Base-by-base conservation (phyloP, 768 basidiomycete species). In the Paxillus involutus region DNA sequence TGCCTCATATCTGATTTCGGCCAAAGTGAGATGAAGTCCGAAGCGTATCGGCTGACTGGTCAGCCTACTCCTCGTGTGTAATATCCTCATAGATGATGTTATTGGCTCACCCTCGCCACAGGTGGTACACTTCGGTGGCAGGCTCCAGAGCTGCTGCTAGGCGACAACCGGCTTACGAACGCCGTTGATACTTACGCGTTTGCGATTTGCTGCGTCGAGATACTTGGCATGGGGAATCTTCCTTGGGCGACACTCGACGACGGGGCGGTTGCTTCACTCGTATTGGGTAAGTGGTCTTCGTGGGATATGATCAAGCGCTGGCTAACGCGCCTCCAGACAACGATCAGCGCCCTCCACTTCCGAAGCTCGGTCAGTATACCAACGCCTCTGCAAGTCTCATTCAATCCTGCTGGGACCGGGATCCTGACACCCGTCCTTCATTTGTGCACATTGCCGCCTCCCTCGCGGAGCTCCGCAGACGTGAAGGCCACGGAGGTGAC, bases 1-100 rank as follows among this genome's bases (percentile, higher is more conserved):
- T 92, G 89, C 54, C 77, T 92, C 39, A 83, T 94, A 40, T 83
- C 88, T 29, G 90, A 93, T 64, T 94, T 94, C 66, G 90, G 89
- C 0, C 87, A 92, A 67, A 86, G 82, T 59, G 85, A 89, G 68
- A 84, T 92, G 75, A 89, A 85, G 71, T 80, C 77, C 14, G 88
- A 92, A 65, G 83, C 81, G 4, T 84, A 77, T 59, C 76, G 80
- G 32, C 73, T 88, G 3, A 86, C 81, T 51, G 83, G 82, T 10
- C 72, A 72, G 21, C 64, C 75, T 3, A 71, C 72, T 33, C 73
- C 76, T 53, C 74, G 84, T 85, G 59, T 47, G 79, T 75, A 17
- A 32, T 17, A n/a, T 12, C 33, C 53, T 35, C 44, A 7, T 26
- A 17, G 17, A 5, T 3, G 1, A 19, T 52, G 14, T 4, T 12